phyloP scores from a whole-genome alignment of 2,329 filamentous ascomycete genomes.

The Paecilomyces formosus region DNA sequence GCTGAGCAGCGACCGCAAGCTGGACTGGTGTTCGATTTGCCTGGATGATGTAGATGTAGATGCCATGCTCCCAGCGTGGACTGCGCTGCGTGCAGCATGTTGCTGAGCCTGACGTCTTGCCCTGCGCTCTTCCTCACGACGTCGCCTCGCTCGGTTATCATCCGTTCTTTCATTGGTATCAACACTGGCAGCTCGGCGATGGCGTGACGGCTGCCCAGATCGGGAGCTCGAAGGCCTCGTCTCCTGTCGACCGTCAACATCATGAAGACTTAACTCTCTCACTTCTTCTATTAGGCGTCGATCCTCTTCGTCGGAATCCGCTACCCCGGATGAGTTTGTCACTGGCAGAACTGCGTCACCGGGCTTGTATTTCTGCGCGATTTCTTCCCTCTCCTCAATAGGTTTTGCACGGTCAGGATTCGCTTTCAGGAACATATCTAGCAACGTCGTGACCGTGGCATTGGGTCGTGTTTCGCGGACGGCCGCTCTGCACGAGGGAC shows the following conservation, averaged over 20 bases:
- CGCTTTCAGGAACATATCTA: conserved; percentile 78
- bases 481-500: conserved; percentile 80
- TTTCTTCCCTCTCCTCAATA: conserved; percentile 66
- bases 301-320: conserved; percentile 52
- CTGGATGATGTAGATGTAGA: conserved; percentile 35
- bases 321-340: conserved; percentile 28
- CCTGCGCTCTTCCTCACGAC: conserved; percentile 25
- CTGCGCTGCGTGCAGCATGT: conserved; percentile 10
- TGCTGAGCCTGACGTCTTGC: conserved; percentile 19
- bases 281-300: conserved; percentile 63
- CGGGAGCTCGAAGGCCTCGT: conserved; percentile 20
- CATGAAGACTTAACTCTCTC: conserved; percentile 62
- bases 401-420: conserved; percentile 69
- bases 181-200: conserved; percentile 25
- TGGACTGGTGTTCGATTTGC: conserved; percentile 82
- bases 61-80: conserved; percentile 13
- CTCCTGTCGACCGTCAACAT: conserved; percentile 16
- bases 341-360: conserved; percentile 74
- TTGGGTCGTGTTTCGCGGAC: conserved; percentile 86
- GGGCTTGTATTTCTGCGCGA: conserved; percentile 67
- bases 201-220: conserved; percentile 15
- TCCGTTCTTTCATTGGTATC: conserved; percentile 32
- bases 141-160: conserved; percentile 29
- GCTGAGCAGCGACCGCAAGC: conserved; percentile 75
- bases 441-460: conserved; percentile 77